Conservation (phyloP, 225 moss, liverwort and hornwort species). For the Takakia lepidozioides region DNA sequence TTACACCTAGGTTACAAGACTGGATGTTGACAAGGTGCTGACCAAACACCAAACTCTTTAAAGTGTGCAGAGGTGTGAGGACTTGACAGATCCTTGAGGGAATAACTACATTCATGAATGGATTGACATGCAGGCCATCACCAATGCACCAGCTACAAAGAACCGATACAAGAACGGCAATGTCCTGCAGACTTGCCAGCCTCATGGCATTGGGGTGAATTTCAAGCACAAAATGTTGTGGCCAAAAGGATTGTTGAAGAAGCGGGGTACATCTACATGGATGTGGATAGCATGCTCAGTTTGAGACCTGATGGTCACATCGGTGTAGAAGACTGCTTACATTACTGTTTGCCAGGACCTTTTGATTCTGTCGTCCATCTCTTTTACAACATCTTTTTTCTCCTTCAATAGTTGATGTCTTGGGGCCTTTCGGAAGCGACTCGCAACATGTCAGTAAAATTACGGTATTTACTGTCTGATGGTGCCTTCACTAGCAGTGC, state of each 20-base stretch:
- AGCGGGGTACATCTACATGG: conserved; percentile 34
- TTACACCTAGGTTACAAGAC: too few species aligned
- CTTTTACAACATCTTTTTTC: conserved; percentile 42
- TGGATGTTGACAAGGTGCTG: too few species aligned
- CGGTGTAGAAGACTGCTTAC: conserved; percentile 17
- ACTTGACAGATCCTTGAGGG: too few species aligned
- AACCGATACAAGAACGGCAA: conserved; percentile 14
- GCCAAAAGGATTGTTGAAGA: conserved; percentile 33
- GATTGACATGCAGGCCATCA: conserved; percentile 15
- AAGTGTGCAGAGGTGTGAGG: too few species aligned
- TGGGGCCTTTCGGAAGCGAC: too few species aligned
- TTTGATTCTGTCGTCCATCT: conserved; percentile 21
- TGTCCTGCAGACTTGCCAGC: neutral
- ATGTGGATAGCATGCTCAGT: conserved; percentile 30
- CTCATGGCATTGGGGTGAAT: conserved; percentile 18
- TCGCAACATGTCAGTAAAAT: too few species aligned
- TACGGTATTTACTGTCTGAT: too few species aligned
- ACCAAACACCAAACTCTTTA: too few species aligned
- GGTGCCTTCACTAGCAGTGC: too few species aligned
- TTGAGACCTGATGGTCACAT: conserved; percentile 34
- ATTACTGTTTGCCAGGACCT: conserved; percentile 48
- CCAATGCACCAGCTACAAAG: conserved; percentile 9
- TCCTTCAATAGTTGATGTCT: too few species aligned
- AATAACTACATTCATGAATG: neutral
- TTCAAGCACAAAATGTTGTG: conserved; percentile 24